phyloP scores from a whole-genome alignment of 2,329 filamentous ascomycete genomes.

The Alternaria viburni region DNA sequence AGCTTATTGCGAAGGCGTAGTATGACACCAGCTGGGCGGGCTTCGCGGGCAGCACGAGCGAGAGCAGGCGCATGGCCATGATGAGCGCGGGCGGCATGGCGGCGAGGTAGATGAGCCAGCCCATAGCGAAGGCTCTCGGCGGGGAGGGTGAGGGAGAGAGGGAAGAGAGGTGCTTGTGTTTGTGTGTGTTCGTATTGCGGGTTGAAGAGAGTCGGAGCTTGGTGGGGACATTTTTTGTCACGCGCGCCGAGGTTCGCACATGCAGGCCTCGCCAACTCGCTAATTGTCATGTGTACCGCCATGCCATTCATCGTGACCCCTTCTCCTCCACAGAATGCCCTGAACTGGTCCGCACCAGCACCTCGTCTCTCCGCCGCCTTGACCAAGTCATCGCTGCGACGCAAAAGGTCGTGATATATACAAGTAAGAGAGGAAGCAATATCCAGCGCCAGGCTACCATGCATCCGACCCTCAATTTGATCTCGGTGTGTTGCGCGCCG shows the following conservation, averaged over 20 bases:
- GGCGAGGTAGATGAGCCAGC: conserved; percentile 41
- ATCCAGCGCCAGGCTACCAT: conserved; percentile 46
- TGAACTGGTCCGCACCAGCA: conserved; percentile 8
- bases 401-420: conserved; percentile 27
- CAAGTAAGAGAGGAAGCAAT: conserved; percentile 36
- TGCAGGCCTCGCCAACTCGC: conserved; percentile 7
- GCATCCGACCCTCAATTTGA: conserved; percentile 27
- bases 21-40: conserved; percentile 59
- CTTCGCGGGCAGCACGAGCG: conserved; percentile 36
- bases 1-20: conserved; percentile 66
- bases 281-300: conserved; percentile 11
- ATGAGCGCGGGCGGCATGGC: conserved; percentile 34
- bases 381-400: conserved; percentile 24
- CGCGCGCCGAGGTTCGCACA: conserved; percentile 29
- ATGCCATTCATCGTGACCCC: neutral
- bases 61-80: conserved; percentile 37
- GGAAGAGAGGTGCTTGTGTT: neutral
- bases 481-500: conserved; percentile 17
- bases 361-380: conserved; percentile 27
- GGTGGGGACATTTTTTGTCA: conserved; percentile 29
- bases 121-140: conserved; percentile 28
- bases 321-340: conserved; percentile 20
- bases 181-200: neutral
- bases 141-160: neutral
- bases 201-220: conserved; percentile 5